Evolutionary conservation across 2,329 filamentous ascomycete genomes (phyloP).

Genomic region (Fusarium veterinarium): DNA sequence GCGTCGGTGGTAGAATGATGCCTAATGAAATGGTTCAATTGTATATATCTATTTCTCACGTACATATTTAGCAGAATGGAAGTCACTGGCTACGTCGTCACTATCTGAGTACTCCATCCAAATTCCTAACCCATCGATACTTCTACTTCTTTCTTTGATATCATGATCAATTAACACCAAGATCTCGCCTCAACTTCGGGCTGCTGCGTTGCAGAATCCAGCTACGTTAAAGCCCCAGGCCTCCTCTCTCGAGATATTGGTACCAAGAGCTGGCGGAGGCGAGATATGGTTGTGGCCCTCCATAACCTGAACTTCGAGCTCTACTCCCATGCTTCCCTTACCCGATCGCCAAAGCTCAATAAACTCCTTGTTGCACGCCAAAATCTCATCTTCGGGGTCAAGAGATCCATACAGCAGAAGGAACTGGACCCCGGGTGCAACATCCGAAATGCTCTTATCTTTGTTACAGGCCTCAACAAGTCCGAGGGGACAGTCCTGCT

Average conservation of each 20-base stretch:
- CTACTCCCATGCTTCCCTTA: not conserved
- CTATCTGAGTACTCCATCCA: fast-evolving
- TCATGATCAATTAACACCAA: fast-evolving
- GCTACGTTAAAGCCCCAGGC: not conserved
- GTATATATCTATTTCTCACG: not conserved
- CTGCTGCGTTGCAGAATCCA: not conserved
- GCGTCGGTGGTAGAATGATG: not conserved
- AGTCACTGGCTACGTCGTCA: not conserved
- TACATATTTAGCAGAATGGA: not conserved
- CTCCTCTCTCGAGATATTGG: not conserved
- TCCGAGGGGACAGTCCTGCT: not conserved
- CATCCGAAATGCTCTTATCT: not conserved
- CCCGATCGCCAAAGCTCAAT: not conserved
- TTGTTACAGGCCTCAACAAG: not conserved
- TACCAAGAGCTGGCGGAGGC: not conserved
- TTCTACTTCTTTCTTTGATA: fast-evolving
- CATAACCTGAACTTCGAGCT: not conserved
- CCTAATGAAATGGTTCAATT: not conserved
- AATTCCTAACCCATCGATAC: fast-evolving
- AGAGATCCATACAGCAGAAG: not conserved
- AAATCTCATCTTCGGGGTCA: not conserved
- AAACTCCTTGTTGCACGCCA: not conserved
- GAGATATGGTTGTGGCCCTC: not conserved
- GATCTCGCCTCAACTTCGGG: not conserved
- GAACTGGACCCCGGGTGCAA: not conserved